These are phyloP conservation scores for Cronartium quercuum DNA, from an alignment of 1,284 basidiomycete species.

Conservation along the genomic window DNA sequence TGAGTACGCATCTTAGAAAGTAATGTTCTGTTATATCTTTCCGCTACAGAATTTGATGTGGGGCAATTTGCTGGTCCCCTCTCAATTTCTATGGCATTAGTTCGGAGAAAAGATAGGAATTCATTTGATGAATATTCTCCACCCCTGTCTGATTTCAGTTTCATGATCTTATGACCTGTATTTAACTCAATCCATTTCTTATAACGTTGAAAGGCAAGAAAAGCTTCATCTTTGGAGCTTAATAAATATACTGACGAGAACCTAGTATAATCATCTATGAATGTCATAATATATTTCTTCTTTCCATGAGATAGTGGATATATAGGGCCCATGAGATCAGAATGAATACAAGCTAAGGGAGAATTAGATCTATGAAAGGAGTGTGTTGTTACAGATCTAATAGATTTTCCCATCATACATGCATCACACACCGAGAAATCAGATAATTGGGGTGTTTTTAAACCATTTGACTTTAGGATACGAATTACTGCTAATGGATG, in stretches of 20 bases:
- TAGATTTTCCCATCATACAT: background rate
- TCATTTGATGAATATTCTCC: background rate
- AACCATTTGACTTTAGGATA: background rate
- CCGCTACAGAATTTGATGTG: background rate
- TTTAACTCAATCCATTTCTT: background rate
- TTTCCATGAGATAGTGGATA: background rate
- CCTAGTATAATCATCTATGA: background rate
- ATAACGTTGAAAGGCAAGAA: background rate
- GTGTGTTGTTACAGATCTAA: background rate
- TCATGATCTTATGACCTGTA: background rate
- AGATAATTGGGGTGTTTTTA: background rate
- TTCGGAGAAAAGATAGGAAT: background rate
- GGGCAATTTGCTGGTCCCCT: background rate
- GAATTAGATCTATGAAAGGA: background rate
- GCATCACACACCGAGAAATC: background rate
- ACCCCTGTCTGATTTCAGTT: background rate
- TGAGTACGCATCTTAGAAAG: background rate
- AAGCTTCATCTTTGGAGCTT: background rate
- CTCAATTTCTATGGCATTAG: background rate
- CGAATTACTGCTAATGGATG: background rate
- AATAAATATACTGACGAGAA: background rate
- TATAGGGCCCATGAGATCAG: background rate
- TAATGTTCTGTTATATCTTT: background rate
- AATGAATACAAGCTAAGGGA: background rate
- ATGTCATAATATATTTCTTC: background rate